A percentile compares a stretch with the other conserved stretches of the same genome.
These are phyloP conservation scores for Annulohypoxylon maeteangense DNA, from an alignment of 495 filamentous ascomycete genomes.

Conservation along the genomic window DNA sequence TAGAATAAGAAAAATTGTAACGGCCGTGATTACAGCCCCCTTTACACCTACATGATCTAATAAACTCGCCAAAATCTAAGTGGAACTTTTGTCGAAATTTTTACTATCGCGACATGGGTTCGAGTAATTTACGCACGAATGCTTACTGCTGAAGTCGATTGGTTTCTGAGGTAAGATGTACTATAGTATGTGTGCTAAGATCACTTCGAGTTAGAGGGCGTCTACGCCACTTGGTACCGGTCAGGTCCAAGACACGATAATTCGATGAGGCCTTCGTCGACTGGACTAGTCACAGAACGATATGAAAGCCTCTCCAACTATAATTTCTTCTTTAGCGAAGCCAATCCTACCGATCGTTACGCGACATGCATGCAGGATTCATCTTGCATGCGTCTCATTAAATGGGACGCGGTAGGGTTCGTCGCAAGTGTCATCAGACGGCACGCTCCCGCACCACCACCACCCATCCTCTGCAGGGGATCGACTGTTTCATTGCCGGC, in stretches of 20 bases:
- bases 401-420: constrained; percentile 21
- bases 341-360: constrained; percentile 9
- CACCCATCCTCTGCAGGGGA: constrained; percentile 27
- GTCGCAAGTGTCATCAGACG: constrained; percentile 30
- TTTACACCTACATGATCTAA: constrained; percentile 10
- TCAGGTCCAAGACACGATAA: constrained; percentile 3
- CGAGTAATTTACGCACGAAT: neutral
- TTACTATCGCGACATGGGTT: neutral
- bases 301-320: neutral
- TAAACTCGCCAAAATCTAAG: neutral
- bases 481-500: constrained; percentile 38
- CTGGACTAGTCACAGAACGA: neutral
- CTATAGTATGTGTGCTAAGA: neutral
- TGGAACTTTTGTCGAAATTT: neutral
- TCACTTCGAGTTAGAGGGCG: neutral
- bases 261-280: constrained; percentile 8
- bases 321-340: neutral
- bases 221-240: constrained; percentile 14
- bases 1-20: constrained; percentile 29
- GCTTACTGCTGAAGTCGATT: neutral
- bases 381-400: constrained; percentile 25
- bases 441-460: constrained; percentile 34
- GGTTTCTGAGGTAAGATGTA: neutral
- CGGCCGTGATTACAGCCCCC: constrained; percentile 17
- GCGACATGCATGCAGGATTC: constrained; percentile 33